Conservation (phyloP, 2,329 filamentous ascomycete genomes). For the Pseudogymnoascus sp. region DNA sequence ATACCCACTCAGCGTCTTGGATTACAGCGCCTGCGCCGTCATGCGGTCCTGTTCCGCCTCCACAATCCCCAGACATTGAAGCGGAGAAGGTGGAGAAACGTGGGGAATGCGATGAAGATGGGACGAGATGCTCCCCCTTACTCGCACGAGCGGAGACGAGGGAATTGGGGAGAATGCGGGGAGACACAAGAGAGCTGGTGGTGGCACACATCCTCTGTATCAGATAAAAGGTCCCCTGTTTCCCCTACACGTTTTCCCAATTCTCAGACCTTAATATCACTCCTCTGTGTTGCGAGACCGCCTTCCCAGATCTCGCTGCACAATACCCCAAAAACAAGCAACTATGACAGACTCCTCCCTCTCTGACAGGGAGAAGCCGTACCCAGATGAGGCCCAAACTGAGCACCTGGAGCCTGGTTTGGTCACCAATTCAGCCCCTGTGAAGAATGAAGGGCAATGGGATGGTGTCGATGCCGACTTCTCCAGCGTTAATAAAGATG, state of each 20-base stretch:
- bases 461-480: not conserved
- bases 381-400: not conserved
- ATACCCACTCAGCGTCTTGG: not conserved
- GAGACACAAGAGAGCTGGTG: not conserved
- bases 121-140: not conserved
- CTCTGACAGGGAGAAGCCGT: not conserved
- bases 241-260: not conserved
- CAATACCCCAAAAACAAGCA: not conserved
- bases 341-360: constrained; percentile 4
- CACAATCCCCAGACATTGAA: not conserved
- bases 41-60: not conserved
- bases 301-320: not conserved
- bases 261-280: not conserved
- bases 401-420: not conserved
- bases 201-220: not conserved
- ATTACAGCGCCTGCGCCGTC: not conserved
- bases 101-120: not conserved
- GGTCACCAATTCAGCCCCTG: not conserved
- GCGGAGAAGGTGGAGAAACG: not conserved
- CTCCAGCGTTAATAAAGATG: not conserved
- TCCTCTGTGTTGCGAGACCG: not conserved
- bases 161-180: not conserved
- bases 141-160: not conserved
- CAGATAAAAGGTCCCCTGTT: not conserved
- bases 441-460: not conserved